phyloP scores from a whole-genome alignment of 23 red algal genomes.

The Pyropia haitanensis region DNA sequence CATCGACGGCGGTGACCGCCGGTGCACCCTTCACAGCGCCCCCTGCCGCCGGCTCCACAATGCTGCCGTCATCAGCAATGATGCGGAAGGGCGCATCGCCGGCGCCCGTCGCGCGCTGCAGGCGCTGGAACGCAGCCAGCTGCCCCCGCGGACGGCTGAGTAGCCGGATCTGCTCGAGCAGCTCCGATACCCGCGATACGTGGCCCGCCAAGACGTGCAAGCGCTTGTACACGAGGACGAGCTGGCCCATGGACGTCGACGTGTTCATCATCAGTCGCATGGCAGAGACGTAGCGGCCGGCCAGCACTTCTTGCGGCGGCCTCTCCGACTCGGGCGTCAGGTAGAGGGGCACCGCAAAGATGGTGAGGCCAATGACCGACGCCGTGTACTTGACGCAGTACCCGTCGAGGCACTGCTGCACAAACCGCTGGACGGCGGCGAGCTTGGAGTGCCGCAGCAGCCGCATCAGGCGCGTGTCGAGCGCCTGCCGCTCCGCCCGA shows the following conservation, averaged over 20 bases:
- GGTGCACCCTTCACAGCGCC: too few species aligned
- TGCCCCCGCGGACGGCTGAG: slow-evolving; percentile 44
- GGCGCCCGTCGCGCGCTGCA: slow-evolving; percentile 12
- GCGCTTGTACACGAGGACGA: slow-evolving; percentile 73
- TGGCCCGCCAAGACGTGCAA: slow-evolving; percentile 55
- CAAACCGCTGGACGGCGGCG: slow-evolving; percentile 47
- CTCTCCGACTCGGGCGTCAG: slow-evolving; percentile 10
- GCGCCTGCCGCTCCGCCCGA: slow-evolving; percentile 35
- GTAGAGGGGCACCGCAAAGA: slow-evolving; percentile 68
- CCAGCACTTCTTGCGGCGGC: slow-evolving; percentile 11
- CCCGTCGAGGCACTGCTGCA: slow-evolving; percentile 58
- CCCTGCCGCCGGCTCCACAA: too few species aligned
- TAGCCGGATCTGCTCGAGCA: slow-evolving; percentile 63
- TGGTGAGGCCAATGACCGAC: slow-evolving; percentile 51
- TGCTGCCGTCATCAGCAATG: too few species aligned
- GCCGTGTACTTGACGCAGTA: slow-evolving; percentile 77
- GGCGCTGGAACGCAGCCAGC: slow-evolving; percentile 34
- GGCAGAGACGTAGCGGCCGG: slow-evolving; percentile 43
- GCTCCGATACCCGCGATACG: slow-evolving; percentile 48
- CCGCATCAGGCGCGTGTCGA: slow-evolving; percentile 40
- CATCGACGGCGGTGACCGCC: too few species aligned
- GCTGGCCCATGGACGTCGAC: slow-evolving; percentile 48
- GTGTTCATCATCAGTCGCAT: slow-evolving; percentile 76
- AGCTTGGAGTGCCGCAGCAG: slow-evolving; percentile 42
- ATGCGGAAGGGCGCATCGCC: too few species aligned